Conservation (phyloP, 2,329 filamentous ascomycete genomes). For the Aspergillus ochraceus region DNA sequence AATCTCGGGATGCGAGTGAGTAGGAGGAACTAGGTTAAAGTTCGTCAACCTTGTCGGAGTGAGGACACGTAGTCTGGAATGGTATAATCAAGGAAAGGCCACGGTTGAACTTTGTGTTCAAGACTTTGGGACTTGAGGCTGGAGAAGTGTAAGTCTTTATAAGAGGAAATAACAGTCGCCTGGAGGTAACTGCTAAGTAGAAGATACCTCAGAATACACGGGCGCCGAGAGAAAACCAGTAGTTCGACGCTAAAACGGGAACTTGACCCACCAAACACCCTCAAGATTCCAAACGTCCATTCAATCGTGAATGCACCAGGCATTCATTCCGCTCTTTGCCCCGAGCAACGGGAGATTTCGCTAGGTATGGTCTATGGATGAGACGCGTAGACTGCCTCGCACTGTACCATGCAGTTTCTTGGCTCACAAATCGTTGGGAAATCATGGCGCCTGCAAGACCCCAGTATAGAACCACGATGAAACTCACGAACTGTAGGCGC, state of each 20-base stretch:
- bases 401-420: no score
- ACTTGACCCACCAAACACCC: neutral
- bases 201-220: neutral
- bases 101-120: no score
- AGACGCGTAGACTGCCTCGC: neutral
- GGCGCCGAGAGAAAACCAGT: neutral
- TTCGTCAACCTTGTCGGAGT: neutral
- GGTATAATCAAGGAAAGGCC: neutral
- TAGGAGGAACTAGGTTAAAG: neutral
- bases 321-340: neutral
- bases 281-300: neutral
- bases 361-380: neutral
- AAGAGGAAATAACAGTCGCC: neutral
- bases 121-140: no score
- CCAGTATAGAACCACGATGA: neutral
- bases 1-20: neutral
- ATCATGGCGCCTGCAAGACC: neutral
- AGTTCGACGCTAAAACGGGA: neutral
- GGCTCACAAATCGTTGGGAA: neutral
- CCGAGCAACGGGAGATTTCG: neutral
- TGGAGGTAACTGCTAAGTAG: neutral
- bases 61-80: slow-evolving; percentile 28
- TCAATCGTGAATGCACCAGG: neutral
- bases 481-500: neutral
- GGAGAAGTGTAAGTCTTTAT: neutral